Evolutionary conservation across 2,329 filamentous ascomycete genomes (phyloP), one percentile per base, ranked within the genome.

Genomic region (Macrophomina phaseolina): DNA sequence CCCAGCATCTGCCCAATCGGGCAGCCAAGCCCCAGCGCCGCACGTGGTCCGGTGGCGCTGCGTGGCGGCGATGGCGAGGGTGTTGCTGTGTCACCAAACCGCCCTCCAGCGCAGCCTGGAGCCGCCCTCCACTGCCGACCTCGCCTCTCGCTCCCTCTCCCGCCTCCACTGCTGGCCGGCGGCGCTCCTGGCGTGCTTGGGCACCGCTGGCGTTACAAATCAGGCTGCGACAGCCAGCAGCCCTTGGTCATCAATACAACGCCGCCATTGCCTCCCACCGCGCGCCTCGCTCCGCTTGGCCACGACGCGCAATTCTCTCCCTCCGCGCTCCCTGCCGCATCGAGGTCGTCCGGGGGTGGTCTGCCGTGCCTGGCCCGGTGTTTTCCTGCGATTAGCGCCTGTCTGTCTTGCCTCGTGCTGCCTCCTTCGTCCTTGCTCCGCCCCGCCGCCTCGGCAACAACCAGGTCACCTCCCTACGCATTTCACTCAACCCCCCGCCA

Each of bases 11-110:
- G 30, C 58, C 56, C 16, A 36, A 61, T 61, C 40, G 28, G 56
- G 45, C 42, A 48, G 58, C 2, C 42, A 36, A 30, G 16, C 38
- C 11, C 55, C 38, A 32, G 36, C 18, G 53, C 36, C 4, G 56
- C 56, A 48, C 56, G 56, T 61, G 56, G 56, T 40, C 53, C 30
- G 16, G n/a, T 61, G 56, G 56, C 56, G 56, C 40, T 42, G 11
- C 9, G 16, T 45, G 40, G 40, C 40, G 40, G 12, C 40, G 40
- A 45, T 14, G 18, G 18, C 18, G 18, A 18, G 18, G 18, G 18
- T 18, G 18, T 18, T 18, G 18, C 18, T 18, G 18, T 18, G 18
- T 18, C 18, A 18, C 18, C 18, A 18, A 18, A 18, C 18, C 18
- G 18, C 18, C 18, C 18, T 1, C 18, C 18, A 18, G 18, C 18